phyloP scores from a whole-genome alignment of 164 flowering plant genomes.

The Nelumbo lutea region DNA sequence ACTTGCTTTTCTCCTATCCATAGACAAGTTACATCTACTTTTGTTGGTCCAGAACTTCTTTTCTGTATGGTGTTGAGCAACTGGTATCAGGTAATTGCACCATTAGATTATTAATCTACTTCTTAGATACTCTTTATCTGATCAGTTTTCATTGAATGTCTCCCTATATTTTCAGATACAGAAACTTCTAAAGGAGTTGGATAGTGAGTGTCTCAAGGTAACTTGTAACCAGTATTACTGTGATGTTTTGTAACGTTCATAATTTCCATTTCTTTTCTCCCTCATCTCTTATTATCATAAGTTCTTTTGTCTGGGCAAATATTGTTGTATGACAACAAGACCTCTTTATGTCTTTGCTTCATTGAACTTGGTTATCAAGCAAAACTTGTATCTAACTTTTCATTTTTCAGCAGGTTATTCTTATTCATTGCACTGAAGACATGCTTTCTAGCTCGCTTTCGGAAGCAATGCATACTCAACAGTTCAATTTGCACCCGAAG shows the following conservation, averaged over 20 bases:
- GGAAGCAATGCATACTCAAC: slow-evolving; percentile 68
- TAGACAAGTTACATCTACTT: background rate
- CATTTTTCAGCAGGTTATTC: slow-evolving; percentile 25
- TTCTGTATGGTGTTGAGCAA: background rate
- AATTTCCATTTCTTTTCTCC: no score
- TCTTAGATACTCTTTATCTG: background rate
- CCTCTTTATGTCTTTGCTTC: background rate
- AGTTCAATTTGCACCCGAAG: slow-evolving; percentile 42
- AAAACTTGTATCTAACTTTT: background rate
- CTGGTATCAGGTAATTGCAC: background rate
- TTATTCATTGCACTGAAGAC: slow-evolving; percentile 73
- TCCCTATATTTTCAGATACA: slow-evolving; percentile 45
- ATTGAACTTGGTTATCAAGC: no score
- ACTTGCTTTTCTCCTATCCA: background rate
- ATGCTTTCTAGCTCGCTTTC: slow-evolving; percentile 68
- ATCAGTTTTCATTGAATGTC: background rate
- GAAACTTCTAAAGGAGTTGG: slow-evolving; percentile 66
- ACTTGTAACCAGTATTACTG: background rate
- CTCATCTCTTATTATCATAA: background rate
- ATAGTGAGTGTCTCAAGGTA: slow-evolving; percentile 83
- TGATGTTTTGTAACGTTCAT: background rate
- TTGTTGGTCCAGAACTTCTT: no score
- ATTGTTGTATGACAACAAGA: background rate
- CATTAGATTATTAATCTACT: background rate
- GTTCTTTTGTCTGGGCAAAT: background rate